These are phyloP conservation scores for Tetrapisispora fleetii DNA, from an alignment of 805 yeast genomes.

Conservation along the genomic window DNA sequence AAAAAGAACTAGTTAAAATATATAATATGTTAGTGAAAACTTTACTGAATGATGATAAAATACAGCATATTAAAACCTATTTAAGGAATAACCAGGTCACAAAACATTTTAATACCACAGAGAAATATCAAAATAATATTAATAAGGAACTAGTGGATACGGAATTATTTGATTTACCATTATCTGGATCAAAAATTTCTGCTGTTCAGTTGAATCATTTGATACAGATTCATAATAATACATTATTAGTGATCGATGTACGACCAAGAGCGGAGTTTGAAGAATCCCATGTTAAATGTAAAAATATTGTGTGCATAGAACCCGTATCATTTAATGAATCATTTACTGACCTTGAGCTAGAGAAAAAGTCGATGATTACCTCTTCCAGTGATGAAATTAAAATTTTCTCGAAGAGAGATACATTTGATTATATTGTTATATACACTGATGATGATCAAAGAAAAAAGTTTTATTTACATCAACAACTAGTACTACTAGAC, in stretches of 20 bases:
- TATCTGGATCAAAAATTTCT: slow-evolving; percentile 8
- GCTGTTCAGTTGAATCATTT: slow-evolving; percentile 10
- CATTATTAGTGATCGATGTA: slow-evolving; percentile 58
- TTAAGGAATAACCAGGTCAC: slow-evolving; percentile 12
- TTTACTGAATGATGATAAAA: slow-evolving; percentile 23
- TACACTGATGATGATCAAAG: slow-evolving; percentile 29
- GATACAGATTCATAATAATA: slow-evolving; percentile 6
- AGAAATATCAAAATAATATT: background rate
- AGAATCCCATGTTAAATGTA: slow-evolving; percentile 50
- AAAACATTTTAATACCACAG: background rate
- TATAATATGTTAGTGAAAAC: slow-evolving; percentile 26
- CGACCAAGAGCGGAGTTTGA: slow-evolving; percentile 53
- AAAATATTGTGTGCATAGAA: slow-evolving; percentile 61
- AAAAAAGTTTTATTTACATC: slow-evolving; percentile 13
- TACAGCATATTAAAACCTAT: slow-evolving; percentile 18
- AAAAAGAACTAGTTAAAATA: slow-evolving; percentile 23
- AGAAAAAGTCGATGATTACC: slow-evolving; percentile 44
- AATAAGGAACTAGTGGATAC: background rate
- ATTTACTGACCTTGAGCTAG: slow-evolving; percentile 58
- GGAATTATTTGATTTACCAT: slow-evolving; percentile 2
- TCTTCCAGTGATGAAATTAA: slow-evolving; percentile 47
- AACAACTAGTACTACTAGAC: slow-evolving; percentile 16
- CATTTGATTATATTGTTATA: slow-evolving; percentile 54
- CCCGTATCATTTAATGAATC: slow-evolving; percentile 48
- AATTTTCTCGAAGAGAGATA: slow-evolving; percentile 42